Conservation (phyloP, 805 yeast species). For the Jamesozyma piceae region DNA sequence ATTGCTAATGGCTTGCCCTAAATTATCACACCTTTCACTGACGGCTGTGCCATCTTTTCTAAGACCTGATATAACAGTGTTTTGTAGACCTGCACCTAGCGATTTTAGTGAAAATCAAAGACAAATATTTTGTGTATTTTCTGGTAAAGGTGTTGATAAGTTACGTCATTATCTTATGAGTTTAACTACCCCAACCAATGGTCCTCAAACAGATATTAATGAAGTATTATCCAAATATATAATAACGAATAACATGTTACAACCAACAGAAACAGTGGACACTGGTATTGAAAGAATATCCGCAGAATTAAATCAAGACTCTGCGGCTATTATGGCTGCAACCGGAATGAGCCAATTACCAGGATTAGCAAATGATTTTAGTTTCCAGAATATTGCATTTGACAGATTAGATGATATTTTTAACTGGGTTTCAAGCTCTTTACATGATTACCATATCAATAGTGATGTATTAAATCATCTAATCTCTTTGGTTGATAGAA, state of each 20-base stretch:
- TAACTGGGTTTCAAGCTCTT: conserved; percentile 13
- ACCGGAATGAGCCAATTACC: conserved; percentile 26
- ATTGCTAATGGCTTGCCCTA: conserved; percentile 71
- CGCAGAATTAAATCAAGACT: conserved; percentile 24
- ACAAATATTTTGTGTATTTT: conserved; percentile 81
- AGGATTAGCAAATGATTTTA: conserved; percentile 23
- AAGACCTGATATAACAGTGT: conserved; percentile 72
- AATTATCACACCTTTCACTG: conserved; percentile 78
- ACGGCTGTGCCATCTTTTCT: conserved; percentile 90
- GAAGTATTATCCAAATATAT: conserved; percentile 27
- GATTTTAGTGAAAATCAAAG: conserved; percentile 85
- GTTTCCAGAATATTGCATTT: conserved; percentile 27
- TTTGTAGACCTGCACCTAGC: conserved; percentile 86
- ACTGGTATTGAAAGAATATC: conserved; percentile 24
- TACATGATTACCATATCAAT: conserved; percentile 6
- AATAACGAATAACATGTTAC: conserved; percentile 19
- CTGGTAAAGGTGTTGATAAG: conserved; percentile 78
- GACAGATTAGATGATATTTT: conserved; percentile 24
- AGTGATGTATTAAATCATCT: conserved; percentile 16
- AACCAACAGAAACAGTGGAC: conserved; percentile 21
- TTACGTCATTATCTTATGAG: conserved; percentile 60
- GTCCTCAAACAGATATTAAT: conserved; percentile 28
- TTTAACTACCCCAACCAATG: conserved; percentile 28
- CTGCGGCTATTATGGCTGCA: conserved; percentile 30
- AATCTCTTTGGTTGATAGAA: conserved; percentile 19